phyloP scores from a whole-genome alignment of 148 eudicot species.

The Oxyria digyna region DNA sequence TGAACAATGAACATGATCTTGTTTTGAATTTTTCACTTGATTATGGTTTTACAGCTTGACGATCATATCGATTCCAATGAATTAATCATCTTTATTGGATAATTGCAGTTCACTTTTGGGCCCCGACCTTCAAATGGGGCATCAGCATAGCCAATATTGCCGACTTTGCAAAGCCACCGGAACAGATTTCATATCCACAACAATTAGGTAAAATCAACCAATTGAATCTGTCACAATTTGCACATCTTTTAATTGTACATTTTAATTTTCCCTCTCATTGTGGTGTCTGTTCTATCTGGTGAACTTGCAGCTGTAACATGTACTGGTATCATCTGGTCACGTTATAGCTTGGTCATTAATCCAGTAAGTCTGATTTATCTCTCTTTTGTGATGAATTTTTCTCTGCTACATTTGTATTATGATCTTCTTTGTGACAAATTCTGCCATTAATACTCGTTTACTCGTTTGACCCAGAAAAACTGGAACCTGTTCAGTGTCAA shows the following conservation, averaged over 20 bases:
- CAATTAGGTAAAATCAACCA: constrained; percentile 21
- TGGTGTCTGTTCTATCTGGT: background rate
- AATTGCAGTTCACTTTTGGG: constrained; percentile 36
- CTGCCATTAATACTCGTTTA: background rate
- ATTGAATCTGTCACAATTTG: background rate
- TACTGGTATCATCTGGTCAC: constrained; percentile 28
- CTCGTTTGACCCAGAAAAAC: constrained; percentile 10
- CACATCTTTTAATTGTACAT: background rate
- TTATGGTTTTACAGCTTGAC: background rate
- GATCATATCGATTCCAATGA: background rate
- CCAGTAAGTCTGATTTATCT: constrained; percentile 18
- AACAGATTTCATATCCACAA: constrained; percentile 31
- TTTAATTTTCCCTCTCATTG: background rate
- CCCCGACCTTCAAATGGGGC: constrained; percentile 31
- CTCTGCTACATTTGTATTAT: background rate
- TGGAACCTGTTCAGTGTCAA: constrained; percentile 20
- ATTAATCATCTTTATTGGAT: background rate
- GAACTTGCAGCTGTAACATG: constrained; percentile 22
- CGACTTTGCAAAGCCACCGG: constrained; percentile 32
- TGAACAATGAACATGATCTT: background rate
- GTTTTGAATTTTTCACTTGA: background rate
- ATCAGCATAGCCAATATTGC: constrained; percentile 33
- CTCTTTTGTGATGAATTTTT: background rate
- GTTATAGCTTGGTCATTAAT: constrained; percentile 24
- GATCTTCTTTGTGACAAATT: background rate